These are phyloP conservation scores for Meyerozyma elateridarum DNA, from an alignment of 1,139 yeast genomes.

Conservation along the genomic window DNA sequence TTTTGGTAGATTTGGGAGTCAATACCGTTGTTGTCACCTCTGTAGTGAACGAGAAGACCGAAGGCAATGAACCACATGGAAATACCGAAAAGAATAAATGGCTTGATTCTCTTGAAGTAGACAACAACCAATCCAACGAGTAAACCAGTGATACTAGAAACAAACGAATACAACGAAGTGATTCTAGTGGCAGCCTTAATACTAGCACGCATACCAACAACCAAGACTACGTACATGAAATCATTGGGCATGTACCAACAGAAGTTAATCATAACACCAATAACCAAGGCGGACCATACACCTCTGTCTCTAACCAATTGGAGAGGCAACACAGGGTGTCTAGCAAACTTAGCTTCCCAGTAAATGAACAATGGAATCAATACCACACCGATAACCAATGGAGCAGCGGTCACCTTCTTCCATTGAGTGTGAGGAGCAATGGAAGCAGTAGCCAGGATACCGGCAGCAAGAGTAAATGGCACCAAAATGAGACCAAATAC, in stretches of 20 bases:
- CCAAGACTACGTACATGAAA: slow-evolving; percentile 57
- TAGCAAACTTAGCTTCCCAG: slow-evolving; percentile 30
- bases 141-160: slow-evolving; percentile 58
- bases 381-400: slow-evolving; percentile 34
- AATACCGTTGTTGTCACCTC: slow-evolving; percentile 47
- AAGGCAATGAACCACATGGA: slow-evolving; percentile 49
- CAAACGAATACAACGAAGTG: slow-evolving; percentile 58
- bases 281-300: slow-evolving; percentile 41
- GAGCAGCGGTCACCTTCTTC: slow-evolving; percentile 37
- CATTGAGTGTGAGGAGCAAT: slow-evolving; percentile 27
- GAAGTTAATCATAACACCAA: slow-evolving; percentile 53
- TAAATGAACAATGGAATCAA: slow-evolving; percentile 27
- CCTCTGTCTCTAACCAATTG: slow-evolving; percentile 33
- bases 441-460: slow-evolving; percentile 24
- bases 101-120: slow-evolving; percentile 49
- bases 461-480: slow-evolving; percentile 54
- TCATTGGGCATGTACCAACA: slow-evolving; percentile 68
- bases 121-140: slow-evolving; percentile 53
- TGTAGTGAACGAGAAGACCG: slow-evolving; percentile 54
- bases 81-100: slow-evolving; percentile 56
- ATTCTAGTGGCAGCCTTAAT: slow-evolving; percentile 63
- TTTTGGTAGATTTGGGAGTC: slow-evolving; percentile 23
- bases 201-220: slow-evolving; percentile 58
- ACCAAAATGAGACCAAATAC: slow-evolving; percentile 56
- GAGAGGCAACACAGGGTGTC: slow-evolving; percentile 30